Evolutionary conservation across 2,329 filamentous ascomycete species (phyloP), one percentile per base, ranked within the genome.

Genomic region (Neofusicoccum sp.): DNA sequence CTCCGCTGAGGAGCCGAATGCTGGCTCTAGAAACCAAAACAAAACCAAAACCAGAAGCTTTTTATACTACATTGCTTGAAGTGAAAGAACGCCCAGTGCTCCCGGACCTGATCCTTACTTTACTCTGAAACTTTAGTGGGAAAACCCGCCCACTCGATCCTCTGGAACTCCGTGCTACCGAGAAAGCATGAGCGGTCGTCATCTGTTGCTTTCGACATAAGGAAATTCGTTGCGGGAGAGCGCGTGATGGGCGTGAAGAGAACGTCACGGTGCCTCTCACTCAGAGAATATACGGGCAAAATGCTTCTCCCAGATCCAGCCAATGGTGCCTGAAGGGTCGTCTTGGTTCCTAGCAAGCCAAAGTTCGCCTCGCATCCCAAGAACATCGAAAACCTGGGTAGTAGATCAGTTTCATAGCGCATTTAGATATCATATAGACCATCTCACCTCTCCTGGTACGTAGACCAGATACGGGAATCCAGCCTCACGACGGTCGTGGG

Each of bases 301-400:
- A 78, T 99, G 95, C 75, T 97, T 97, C 69, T 93, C 96, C 95
- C 95, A 99, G 69, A 99, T 96, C 95, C 95, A 99, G 56, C 95
- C 95, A 34, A 98, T 87, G 65, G 87, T 83, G 65, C 89, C 84
- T 9, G 80, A 82, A 1, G 86, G 79, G 74, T 99, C 95, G 71
- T 99, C 95, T 77, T 99, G 95, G 72, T 99, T 99, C 75, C 91
- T 91, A 58, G 95, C 95, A 61, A 99, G 86, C 95, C 95, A 99
- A 51, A 98, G 83, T 79, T 99, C 95, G 65, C 95, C 95, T 74
- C 97, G 97, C 75, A 97, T 93, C 31, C 89, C 95, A 71, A 99
- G 91, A 58, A 99, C 80, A 68, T 82, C 78, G 67, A 81, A 80
- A 51, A 81, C 78, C 71, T 64, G 47, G 6, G 38, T 26, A 31